Evolutionary conservation across 805 yeast species (phyloP), one percentile per base, ranked within the genome.

Genomic region (Candida succiphila): DNA sequence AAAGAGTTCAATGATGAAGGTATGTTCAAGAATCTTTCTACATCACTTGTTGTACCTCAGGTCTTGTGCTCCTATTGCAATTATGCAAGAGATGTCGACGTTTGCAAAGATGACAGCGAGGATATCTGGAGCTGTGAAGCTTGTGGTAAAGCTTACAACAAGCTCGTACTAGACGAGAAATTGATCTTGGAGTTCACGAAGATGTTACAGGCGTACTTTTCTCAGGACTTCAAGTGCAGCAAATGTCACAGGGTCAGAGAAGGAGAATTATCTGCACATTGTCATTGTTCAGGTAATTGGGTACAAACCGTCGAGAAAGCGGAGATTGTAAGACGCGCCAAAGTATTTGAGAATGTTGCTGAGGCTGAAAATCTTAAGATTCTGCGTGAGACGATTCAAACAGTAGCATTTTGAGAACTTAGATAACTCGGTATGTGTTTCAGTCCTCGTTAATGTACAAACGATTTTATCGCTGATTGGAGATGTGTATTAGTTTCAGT

Each of bases 281-380:
- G 98, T 56, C 58, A 71, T 16, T 92, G 98, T 52, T 89, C 98
- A 0, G 99, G 99, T 7, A 52, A 58, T 13, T 87, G 95, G 95
- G 61, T 55, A 4, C 78, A 73, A 31, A 74, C 83, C 0, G 52
- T 76, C 16, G 49, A 63, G 5, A 59, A 61, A 31, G 56, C 49
- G 5, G 69, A 64, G 0, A 48, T 86, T 7, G 54, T 61, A 14
- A 58, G 59, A 32, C 63, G 64, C 33, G 46, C 78, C 3, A 52
- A 49, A 6, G 65, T 75, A 0, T 84, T 69, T 51, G 59, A 59
- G 17, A 75, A 72, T 37, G 76, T 86, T 12, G 73, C 89, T 1
- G 58, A 59, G 12, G 67, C 55, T 34, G 83, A 72, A 49, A 78
- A 74, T 25, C 60, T 88, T 44, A 71, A 69, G 34, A 55, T 86